Evolutionary conservation across 306 rosid genomes (phyloP).

Genomic region (Cicer pinnatifidum): DNA sequence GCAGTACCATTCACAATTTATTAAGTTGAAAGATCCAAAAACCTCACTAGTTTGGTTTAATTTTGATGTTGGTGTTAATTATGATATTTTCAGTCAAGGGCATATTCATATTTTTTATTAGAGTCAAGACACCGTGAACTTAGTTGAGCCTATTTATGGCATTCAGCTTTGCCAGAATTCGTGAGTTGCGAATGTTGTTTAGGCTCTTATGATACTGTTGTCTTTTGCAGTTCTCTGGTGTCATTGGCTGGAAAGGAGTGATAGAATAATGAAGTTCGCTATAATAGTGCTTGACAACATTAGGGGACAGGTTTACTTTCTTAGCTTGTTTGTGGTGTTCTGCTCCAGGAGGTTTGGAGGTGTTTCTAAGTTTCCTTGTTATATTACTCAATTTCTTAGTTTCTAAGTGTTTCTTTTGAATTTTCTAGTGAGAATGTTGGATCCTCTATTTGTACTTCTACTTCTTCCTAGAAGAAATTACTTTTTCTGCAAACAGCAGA

Average conservation of each 20-base stretch:
- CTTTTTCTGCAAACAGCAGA: too few relatives aligned
- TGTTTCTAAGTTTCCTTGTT: neutral
- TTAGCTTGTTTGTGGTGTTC: neutral
- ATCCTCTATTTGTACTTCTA: too few relatives aligned
- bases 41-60: neutral
- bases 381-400: neutral
- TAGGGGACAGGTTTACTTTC: neutral
- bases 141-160: neutral
- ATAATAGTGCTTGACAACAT: neutral
- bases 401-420: too few relatives aligned
- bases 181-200: neutral
- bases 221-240: neutral
- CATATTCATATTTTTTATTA: neutral
- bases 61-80: neutral
- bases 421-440: too few relatives aligned
- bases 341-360: neutral
- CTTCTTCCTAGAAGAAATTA: too few relatives aligned
- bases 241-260: neutral
- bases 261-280: neutral
- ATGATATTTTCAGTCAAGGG: neutral
- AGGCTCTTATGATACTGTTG: neutral
- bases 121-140: neutral
- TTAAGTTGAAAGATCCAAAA: neutral
- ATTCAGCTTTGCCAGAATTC: neutral
- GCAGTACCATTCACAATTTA: neutral